phyloP scores from a whole-genome alignment of 2,329 filamentous ascomycete species.

The Fusarium kyushuense region DNA sequence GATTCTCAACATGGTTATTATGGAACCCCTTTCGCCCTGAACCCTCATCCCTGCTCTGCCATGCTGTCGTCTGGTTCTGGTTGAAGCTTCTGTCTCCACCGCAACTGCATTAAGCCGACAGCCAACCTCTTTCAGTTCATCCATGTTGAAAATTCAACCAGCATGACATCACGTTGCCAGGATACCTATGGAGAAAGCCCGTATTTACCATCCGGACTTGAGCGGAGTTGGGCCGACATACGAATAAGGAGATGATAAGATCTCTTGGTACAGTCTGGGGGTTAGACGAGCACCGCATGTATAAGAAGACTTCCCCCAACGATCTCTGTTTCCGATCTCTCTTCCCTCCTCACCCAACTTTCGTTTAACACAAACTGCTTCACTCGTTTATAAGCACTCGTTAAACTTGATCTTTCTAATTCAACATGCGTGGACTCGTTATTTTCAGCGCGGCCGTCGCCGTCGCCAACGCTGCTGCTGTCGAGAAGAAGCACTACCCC shows the following conservation, averaged over 20 bases:
- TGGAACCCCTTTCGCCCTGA: conserved; percentile 12
- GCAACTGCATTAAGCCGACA: conserved; percentile 3
- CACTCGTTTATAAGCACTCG: conserved; percentile 34
- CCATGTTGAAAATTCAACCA: neutral
- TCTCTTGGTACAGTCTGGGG: conserved; percentile 15
- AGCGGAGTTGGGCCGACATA: conserved; percentile 29
- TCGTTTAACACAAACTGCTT: conserved; percentile 32
- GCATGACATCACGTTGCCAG: conserved; percentile 35
- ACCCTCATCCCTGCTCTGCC: neutral
- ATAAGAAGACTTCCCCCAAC: conserved; percentile 33
- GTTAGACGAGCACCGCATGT: neutral
- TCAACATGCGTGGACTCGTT: conserved; percentile 37
- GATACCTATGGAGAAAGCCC: conserved; percentile 38
- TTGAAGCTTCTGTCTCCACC: conserved; percentile 13
- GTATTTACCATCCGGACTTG: conserved; percentile 22
- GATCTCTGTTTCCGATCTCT: conserved; percentile 1
- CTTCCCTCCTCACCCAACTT: conserved; percentile 24
- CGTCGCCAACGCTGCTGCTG: conserved; percentile 38
- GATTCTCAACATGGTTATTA: conserved; percentile 27
- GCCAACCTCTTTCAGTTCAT: conserved; percentile 1
- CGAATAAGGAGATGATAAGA: conserved; percentile 14
- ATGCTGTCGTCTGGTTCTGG: neutral
- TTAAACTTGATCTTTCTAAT: conserved; percentile 6
- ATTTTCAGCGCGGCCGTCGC: conserved; percentile 38
- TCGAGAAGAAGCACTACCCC: conserved; percentile 31